These are phyloP conservation scores for Xerocomus spinulosus DNA, from an alignment of 768 basidiomycete genomes.

Conservation along the genomic window DNA sequence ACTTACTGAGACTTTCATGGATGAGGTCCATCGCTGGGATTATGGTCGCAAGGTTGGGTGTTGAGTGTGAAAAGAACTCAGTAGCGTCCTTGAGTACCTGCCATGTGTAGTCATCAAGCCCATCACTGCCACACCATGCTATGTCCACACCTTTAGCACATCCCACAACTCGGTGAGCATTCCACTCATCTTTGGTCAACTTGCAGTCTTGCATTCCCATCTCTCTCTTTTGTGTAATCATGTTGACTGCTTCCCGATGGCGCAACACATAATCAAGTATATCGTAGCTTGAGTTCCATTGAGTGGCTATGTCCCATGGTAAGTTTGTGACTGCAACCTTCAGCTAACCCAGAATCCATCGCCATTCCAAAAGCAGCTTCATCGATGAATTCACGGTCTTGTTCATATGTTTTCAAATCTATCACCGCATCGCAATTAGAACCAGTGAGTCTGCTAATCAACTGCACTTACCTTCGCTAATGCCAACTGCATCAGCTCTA, in stretches of 20 bases:
- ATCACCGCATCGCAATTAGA: too few species aligned
- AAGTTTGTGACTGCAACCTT: background rate
- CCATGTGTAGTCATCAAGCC: too few species aligned
- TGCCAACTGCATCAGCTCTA: background rate
- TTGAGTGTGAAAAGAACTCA: background rate
- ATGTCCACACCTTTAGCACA: background rate
- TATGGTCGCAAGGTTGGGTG: background rate
- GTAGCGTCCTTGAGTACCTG: background rate
- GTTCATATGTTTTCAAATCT: background rate
- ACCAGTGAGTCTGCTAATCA: too few species aligned
- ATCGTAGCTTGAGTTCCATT: background rate
- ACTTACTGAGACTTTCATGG: too few species aligned
- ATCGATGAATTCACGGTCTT: background rate
- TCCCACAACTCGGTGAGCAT: background rate
- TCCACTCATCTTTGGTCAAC: background rate
- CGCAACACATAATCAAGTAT: background rate
- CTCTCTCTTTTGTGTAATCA: too few species aligned
- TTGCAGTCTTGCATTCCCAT: background rate
- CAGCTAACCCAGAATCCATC: background rate
- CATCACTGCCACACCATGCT: too few species aligned
- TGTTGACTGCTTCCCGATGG: background rate
- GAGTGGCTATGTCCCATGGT: too few species aligned
- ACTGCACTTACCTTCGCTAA: background rate
- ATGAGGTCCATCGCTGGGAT: background rate
- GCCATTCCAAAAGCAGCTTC: background rate